Conservation (phyloP, 345 rosid species). For the Heritiera fomes region DNA sequence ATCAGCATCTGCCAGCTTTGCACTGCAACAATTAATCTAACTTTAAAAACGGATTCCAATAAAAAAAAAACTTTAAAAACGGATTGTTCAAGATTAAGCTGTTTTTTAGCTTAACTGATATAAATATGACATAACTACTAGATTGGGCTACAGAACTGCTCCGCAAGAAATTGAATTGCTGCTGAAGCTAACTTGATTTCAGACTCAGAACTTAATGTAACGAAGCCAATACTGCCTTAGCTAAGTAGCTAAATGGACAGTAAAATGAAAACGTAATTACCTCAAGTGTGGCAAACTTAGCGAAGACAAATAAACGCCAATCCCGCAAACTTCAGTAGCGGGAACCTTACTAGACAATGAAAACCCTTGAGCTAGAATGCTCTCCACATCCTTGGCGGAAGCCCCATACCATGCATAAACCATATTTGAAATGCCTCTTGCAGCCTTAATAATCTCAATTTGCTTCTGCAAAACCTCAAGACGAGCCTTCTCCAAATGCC, state of each 20-base stretch:
- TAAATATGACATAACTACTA: not conserved
- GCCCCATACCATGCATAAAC: too few species aligned
- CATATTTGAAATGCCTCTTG: too few species aligned
- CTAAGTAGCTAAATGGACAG: not conserved
- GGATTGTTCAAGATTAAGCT: not conserved
- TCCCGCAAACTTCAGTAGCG: constrained; percentile 29
- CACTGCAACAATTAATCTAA: constrained; percentile 28
- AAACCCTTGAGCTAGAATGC: constrained; percentile 47
- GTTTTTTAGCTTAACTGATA: not conserved
- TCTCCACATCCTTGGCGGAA: constrained; percentile 21
- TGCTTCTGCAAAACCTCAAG: too few species aligned
- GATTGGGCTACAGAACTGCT: not conserved
- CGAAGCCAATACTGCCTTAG: not conserved
- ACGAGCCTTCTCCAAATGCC: too few species aligned
- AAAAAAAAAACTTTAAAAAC: too few species aligned
- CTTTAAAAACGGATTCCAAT: not conserved
- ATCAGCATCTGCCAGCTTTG: constrained; percentile 34
- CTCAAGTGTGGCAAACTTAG: constrained; percentile 36
- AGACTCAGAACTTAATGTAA: not conserved
- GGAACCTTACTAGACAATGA: constrained; percentile 27
- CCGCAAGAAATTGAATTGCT: not conserved
- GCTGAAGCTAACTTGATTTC: not conserved
- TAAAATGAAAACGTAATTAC: constrained; percentile 18
- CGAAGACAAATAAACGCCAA: constrained; percentile 44
- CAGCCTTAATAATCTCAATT: too few species aligned